Base-by-base conservation (phyloP, 2,329 filamentous ascomycete species). In the Hypocreales sp. region DNA sequence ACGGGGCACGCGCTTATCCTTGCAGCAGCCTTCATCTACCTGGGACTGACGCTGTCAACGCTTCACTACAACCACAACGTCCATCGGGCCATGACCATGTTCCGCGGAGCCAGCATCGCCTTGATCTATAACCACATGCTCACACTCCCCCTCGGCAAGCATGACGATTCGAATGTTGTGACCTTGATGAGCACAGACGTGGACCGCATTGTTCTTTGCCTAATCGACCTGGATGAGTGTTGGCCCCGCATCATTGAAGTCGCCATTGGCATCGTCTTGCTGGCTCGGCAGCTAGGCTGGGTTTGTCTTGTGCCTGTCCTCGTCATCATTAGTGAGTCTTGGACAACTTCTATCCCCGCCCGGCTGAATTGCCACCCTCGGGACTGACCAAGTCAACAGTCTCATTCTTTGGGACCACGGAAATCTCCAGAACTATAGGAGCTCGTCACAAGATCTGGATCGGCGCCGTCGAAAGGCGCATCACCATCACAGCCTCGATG, bases 401-500 rank as follows among this genome's bases (percentile, higher is more conserved):
- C 7, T 35, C 29, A 17, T 35, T 31, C 2, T 10, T 34, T 8
- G 28, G 23, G 4, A 38, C 28, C 25, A 20, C 32, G 24, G 22
- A 40, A 27, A 35, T 39, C 8, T 28, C 37, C 14, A 31, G 28
- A 7, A 24, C 17, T 8, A 40, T 38, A 16, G 34, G 35, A 4
- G 22, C 22, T 3, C 24, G 31, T 7, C 35, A 36, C 28, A 38
- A 31, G 13, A 20, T 28, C 5, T 40, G 37, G 37, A 29, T 34
- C 6, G 26, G 33, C 18, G 35, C 35, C 7, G 31, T 40, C 8
- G 31, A 39, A 22, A 24, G 18, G n/a, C 38, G 31, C 7, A 35
- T 39, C 28, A 30, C 30, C 4, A 24, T 35, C 15, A 41, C 40
- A 0, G 34, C 36, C 7, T 37, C 35, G 11, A 50, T 52, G 34